Conservation (phyloP, 2,329 filamentous ascomycete species). For the Didymella glomerata region DNA sequence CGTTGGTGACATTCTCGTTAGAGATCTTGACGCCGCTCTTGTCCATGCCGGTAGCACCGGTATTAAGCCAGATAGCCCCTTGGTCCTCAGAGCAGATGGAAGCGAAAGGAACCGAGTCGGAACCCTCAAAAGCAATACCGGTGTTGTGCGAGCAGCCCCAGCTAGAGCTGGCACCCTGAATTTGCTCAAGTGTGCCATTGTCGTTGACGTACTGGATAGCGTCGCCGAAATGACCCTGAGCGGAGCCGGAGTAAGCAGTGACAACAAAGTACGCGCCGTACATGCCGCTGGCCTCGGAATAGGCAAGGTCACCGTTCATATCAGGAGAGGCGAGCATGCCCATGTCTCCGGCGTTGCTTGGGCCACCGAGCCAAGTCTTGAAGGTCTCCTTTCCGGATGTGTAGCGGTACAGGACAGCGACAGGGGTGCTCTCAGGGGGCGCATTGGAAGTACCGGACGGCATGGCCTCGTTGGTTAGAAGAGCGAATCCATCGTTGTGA, state of each 20-base stretch:
- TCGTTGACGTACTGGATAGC: slow-evolving; percentile 61
- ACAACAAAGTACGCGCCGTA: slow-evolving; percentile 71
- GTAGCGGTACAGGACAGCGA: slow-evolving; percentile 68
- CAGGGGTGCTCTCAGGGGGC: slow-evolving; percentile 59
- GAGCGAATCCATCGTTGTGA: slow-evolving; percentile 69
- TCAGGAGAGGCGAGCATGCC: slow-evolving; percentile 63
- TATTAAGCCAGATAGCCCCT: slow-evolving; percentile 71
- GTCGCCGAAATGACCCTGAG: slow-evolving; percentile 67
- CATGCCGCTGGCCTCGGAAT: slow-evolving; percentile 62
- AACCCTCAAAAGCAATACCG: slow-evolving; percentile 69
- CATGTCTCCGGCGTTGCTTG: slow-evolving; percentile 58
- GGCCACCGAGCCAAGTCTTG: slow-evolving; percentile 68
- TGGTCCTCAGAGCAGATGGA: slow-evolving; percentile 69
- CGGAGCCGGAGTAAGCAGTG: slow-evolving; percentile 64
- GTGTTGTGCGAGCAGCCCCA: slow-evolving; percentile 73
- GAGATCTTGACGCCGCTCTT: slow-evolving; percentile 69
- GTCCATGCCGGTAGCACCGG: slow-evolving; percentile 65
- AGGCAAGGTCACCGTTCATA: slow-evolving; percentile 70
- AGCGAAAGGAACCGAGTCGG: slow-evolving; percentile 66
- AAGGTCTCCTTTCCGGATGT: slow-evolving; percentile 64
- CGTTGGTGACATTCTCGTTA: slow-evolving; percentile 69
- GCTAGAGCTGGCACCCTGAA: slow-evolving; percentile 62
- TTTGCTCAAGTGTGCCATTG: slow-evolving; percentile 60
- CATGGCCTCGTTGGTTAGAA: slow-evolving; percentile 66
- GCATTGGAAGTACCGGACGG: slow-evolving; percentile 61